Base-by-base conservation (phyloP, 495 filamentous ascomycete genomes). In the Penicillium roqueforti region DNA sequence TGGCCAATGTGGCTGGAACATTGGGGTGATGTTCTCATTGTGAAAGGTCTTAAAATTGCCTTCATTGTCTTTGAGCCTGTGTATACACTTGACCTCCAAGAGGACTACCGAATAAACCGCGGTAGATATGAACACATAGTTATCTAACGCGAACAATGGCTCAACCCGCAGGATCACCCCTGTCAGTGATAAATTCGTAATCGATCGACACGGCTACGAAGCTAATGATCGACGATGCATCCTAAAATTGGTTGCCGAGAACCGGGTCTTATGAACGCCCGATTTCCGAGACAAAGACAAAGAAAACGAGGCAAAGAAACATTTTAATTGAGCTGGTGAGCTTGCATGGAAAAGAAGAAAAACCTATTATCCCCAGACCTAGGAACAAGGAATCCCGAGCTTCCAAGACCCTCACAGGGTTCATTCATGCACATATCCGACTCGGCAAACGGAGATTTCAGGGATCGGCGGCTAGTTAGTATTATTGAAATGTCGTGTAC, bases 151-250 rank as follows among this genome's bases (percentile, higher is more conserved):
- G 16, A 41, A n/a, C 19, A 22, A 22, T 22, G 4, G 34, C 39
- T 44, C 40, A 31, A 19, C 9, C 40, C 34, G 29, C n/a, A 26
- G 20, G 58, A 67, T 61, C 58, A 66, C 47, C 63, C 57, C 61
- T 67, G 58, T 62, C 63, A 64, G 54, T 47, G 45, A 56, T 23
- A 46, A 56, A 55, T 59, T 23, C 37, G 52, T 54, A 48, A 55
- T 59, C 25, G 58, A 67, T 67, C 61, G 55, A 53, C 51, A 52
- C 36, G 13, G 39, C 20, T 28, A 23, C 39, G 53, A 44, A 53
- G 61, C 52, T 39, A 16, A 23, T 31, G 58, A 59, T 64, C 60
- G 42, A 45, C 28, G 22, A 20, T 46, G 38, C 28, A n/a, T n/a
- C n/a, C 10, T 46, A 28, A 37, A 54, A 49, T 47, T 43, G 13